These are phyloP conservation scores for Claviceps arundinis DNA, from an alignment of 2,329 filamentous ascomycete species.

Conservation along the genomic window DNA sequence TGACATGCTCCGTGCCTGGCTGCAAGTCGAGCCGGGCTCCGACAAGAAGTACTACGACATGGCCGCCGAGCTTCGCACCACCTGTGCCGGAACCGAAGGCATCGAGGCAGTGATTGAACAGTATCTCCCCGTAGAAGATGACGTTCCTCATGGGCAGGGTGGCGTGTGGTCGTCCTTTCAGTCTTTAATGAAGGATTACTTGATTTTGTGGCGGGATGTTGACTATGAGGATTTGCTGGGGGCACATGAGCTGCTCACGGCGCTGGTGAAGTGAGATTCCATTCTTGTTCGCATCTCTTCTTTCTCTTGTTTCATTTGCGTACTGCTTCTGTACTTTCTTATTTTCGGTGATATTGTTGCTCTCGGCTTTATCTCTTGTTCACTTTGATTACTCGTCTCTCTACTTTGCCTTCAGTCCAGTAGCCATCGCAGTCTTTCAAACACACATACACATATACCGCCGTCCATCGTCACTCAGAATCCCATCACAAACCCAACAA, in stretches of 20 bases:
- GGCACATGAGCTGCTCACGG: slow-evolving; percentile 62
- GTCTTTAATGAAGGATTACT: slow-evolving; percentile 68
- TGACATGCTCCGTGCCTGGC: slow-evolving; percentile 50
- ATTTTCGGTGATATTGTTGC: not conserved
- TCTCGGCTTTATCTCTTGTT: not conserved
- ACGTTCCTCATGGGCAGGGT: slow-evolving; percentile 48
- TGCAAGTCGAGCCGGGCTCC: slow-evolving; percentile 62
- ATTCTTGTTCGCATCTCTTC: slow-evolving; percentile 9
- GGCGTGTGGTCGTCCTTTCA: slow-evolving; percentile 65
- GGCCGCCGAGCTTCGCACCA: slow-evolving; percentile 48
- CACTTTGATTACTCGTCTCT: too few relatives aligned
- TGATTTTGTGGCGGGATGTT: slow-evolving; percentile 69
- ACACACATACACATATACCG: too few relatives aligned
- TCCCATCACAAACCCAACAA: too few relatives aligned
- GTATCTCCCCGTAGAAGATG: slow-evolving; percentile 50
- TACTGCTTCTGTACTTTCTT: not conserved
- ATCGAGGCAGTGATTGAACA: slow-evolving; percentile 52
- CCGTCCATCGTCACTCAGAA: too few relatives aligned
- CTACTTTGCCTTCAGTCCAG: too few relatives aligned
- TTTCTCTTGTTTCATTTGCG: not conserved
- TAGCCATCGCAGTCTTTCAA: too few relatives aligned
- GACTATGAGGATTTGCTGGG: slow-evolving; percentile 61
- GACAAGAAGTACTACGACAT: slow-evolving; percentile 55
- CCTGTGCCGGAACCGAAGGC: slow-evolving; percentile 36
- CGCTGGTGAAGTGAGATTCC: slow-evolving; percentile 55